Evolutionary conservation across 2,329 filamentous ascomycete genomes (phyloP).

Genomic region (Claviceps sp.): DNA sequence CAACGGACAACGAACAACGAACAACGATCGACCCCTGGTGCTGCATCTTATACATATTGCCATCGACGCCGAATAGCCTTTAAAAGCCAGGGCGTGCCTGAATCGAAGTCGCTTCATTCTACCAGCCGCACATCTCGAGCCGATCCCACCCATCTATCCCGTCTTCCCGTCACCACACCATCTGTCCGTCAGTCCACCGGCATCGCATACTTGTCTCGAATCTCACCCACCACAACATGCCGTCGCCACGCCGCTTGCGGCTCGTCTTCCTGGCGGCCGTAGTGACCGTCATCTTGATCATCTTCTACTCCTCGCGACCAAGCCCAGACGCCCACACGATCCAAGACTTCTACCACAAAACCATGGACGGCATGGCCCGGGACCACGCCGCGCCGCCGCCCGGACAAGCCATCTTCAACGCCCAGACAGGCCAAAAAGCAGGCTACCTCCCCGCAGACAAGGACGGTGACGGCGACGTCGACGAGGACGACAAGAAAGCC

Average conservation of each 20-base stretch:
- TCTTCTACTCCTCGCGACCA: slow-evolving; percentile 59
- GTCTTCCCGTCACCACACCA: neutral
- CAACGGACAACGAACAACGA: too few relatives aligned
- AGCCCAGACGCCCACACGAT: slow-evolving; percentile 28
- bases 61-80: too few relatives aligned
- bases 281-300: slow-evolving; percentile 48
- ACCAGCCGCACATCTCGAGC: neutral
- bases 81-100: too few relatives aligned
- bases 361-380: slow-evolving; percentile 39
- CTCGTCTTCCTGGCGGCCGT: slow-evolving; percentile 51
- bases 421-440: slow-evolving; percentile 23
- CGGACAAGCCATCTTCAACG: slow-evolving; percentile 26
- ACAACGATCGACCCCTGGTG: too few relatives aligned
- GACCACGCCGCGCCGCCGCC: slow-evolving; percentile 7
- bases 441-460: slow-evolving; percentile 31
- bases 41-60: too few relatives aligned
- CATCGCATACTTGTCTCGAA: neutral
- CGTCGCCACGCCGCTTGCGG: slow-evolving; percentile 56
- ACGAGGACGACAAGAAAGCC: slow-evolving; percentile 41
- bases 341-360: slow-evolving; percentile 48
- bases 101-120: too few relatives aligned
- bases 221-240: slow-evolving; percentile 34
- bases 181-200: neutral
- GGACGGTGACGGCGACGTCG: slow-evolving; percentile 41
- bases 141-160: neutral